These are phyloP conservation scores for Perkinsus marinus DNA, from an alignment of 169 alveolate genomes.

Conservation along the genomic window DNA sequence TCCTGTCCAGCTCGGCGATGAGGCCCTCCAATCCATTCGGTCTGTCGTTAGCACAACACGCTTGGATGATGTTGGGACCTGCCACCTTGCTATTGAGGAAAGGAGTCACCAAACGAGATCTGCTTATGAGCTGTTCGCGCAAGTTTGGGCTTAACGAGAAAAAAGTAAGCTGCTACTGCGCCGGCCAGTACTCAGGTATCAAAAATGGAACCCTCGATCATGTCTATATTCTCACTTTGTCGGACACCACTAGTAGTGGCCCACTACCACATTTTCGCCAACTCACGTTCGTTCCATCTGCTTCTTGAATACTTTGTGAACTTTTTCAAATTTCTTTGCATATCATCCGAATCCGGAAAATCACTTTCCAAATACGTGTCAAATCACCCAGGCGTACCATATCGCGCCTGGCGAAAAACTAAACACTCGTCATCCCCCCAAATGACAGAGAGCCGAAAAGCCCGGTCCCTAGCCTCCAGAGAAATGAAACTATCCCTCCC, in stretches of 20 bases:
- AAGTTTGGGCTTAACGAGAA: constrained; percentile 13
- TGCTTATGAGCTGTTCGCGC: not conserved
- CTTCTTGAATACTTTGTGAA: constrained; percentile 38
- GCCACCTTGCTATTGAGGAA: not conserved
- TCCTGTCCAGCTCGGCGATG: constrained; percentile 65
- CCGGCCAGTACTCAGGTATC: not conserved
- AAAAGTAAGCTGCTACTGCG: too few species aligned
- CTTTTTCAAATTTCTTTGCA: constrained; percentile 75
- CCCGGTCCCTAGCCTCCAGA: too few species aligned
- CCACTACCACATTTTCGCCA: too few species aligned
- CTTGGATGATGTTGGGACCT: not conserved
- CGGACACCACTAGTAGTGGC: too few species aligned
- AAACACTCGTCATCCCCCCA: too few species aligned
- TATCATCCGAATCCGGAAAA: constrained; percentile 79
- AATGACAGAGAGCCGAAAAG: too few species aligned
- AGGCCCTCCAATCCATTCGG: constrained; percentile 60
- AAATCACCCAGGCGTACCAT: too few species aligned
- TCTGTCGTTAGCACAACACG: constrained; percentile 28
- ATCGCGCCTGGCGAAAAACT: too few species aligned
- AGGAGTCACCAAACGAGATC: too few species aligned
- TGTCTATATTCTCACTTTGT: not conserved
- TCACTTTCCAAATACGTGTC: constrained; percentile 64
- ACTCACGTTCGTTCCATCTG: not conserved
- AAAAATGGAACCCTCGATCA: not conserved
- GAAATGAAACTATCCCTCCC: too few species aligned